Evolutionary conservation across 805 yeast species (phyloP).

Genomic region (Myxozyma neglecta): DNA sequence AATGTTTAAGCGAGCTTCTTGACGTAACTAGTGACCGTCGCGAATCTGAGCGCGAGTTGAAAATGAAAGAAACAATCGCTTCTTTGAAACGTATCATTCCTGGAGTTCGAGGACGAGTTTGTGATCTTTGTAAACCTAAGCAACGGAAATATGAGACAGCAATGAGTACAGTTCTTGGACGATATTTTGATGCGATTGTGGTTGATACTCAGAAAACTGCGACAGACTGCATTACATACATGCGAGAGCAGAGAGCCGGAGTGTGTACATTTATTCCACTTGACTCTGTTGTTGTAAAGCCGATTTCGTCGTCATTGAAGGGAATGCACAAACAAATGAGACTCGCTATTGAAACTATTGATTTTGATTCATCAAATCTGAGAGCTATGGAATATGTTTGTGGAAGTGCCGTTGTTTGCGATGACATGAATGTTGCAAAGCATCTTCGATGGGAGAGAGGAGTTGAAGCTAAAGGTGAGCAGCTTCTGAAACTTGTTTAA

Average conservation of each 20-base stretch:
- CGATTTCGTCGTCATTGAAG: conserved; percentile 57
- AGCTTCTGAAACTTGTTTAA: neutral
- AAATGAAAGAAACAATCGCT: conserved; percentile 69
- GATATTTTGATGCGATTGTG: conserved; percentile 74
- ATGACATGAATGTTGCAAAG: conserved; percentile 66
- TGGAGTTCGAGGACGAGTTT: conserved; percentile 78
- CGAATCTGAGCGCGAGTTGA: conserved; percentile 69
- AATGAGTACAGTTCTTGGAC: conserved; percentile 73
- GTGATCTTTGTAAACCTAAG: conserved; percentile 76
- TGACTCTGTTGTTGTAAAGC: conserved; percentile 64
- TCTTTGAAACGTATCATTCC: conserved; percentile 73
- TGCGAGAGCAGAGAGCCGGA: conserved; percentile 85
- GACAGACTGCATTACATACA: conserved; percentile 69
- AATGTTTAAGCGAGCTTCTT: conserved; percentile 59
- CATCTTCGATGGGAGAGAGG: conserved; percentile 65
- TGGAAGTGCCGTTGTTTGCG: conserved; percentile 77
- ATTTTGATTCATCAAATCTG: conserved; percentile 65
- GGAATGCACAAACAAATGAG: conserved; percentile 46
- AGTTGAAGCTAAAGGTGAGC: conserved; percentile 51
- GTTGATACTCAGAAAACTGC: conserved; percentile 74
- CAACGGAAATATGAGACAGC: conserved; percentile 73
- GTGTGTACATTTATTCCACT: conserved; percentile 85
- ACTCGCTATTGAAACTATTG: conserved; percentile 73
- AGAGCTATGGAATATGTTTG: conserved; percentile 78
- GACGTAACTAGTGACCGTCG: conserved; percentile 75